These are phyloP conservation scores for Eutrema salsugineum DNA, from an alignment of 441 rosid species.

Conservation along the genomic window DNA sequence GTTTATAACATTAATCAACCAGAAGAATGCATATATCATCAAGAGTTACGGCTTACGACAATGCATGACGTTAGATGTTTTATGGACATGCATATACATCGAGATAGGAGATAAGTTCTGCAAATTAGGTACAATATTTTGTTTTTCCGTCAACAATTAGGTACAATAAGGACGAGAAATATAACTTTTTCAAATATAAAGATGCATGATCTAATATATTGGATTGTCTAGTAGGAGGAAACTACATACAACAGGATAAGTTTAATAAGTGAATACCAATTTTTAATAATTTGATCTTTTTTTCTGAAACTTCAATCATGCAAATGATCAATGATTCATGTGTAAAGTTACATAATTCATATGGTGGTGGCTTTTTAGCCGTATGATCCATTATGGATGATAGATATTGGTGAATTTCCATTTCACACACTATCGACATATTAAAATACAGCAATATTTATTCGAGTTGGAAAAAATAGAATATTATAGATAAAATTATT, in stretches of 20 bases:
- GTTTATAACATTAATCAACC: neutral
- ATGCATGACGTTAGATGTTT: constrained; percentile 1
- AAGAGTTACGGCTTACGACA: constrained; percentile 15
- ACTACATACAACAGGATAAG: constrained; percentile 30
- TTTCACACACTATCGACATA: constrained; percentile 26
- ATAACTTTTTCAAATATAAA: neutral
- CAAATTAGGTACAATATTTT: constrained; percentile 27
- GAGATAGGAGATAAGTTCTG: constrained; percentile 18
- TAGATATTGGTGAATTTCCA: constrained; percentile 18
- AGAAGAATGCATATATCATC: neutral
- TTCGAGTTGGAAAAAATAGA: neutral
- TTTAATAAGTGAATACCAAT: constrained; percentile 8
- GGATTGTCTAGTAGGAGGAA: constrained; percentile 44
- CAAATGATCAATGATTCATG: constrained; percentile 24
- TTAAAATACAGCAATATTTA: neutral
- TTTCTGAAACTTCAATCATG: constrained; percentile 3
- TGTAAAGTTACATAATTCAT: constrained; percentile 14
- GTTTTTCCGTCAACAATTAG: no score
- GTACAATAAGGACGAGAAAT: constrained; percentile 17
- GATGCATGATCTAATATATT: constrained; percentile 25
- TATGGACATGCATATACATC: constrained; percentile 13
- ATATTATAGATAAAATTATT: neutral
- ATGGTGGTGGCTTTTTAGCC: constrained; percentile 20
- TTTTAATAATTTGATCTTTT: neutral
- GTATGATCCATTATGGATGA: constrained; percentile 17